Conservation (phyloP, 2,329 filamentous ascomycete species). For the Colletotrichum melonis region DNA sequence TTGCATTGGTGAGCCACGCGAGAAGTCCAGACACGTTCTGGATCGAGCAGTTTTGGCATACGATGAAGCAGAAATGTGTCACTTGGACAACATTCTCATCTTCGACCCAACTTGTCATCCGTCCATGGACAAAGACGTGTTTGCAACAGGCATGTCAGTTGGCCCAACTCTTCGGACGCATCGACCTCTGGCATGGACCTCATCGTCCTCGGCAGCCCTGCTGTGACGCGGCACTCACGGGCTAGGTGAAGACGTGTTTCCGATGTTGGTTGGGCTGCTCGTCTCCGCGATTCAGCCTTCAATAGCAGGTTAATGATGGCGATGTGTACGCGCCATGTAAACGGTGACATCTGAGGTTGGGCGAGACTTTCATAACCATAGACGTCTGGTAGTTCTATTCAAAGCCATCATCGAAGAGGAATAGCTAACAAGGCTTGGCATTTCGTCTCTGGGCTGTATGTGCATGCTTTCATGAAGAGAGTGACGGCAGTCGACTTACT, state of each 20-base stretch:
- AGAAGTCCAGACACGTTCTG: neutral
- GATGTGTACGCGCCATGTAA: neutral
- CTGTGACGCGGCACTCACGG: slow-evolving; percentile 22
- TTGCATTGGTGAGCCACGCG: neutral
- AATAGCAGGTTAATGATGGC: neutral
- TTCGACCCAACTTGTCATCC: neutral
- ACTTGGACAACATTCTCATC: neutral
- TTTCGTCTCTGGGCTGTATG: neutral
- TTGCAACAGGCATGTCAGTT: neutral
- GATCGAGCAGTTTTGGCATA: neutral
- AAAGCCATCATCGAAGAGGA: neutral
- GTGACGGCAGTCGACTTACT: neutral
- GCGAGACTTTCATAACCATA: neutral
- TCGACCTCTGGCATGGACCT: neutral
- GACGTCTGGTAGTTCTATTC: neutral
- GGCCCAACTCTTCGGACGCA: neutral
- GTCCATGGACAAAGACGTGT: neutral
- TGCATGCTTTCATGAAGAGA: neutral
- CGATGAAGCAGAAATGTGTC: neutral
- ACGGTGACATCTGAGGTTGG: neutral
- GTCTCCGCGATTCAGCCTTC: slow-evolving; percentile 10
- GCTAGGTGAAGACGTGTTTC: slow-evolving; percentile 11
- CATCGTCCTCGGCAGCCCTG: neutral
- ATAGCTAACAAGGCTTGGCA: neutral
- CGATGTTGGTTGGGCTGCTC: neutral